Base-by-base conservation (phyloP, 208 protist genomes). In the Crithidia fasciculata region DNA sequence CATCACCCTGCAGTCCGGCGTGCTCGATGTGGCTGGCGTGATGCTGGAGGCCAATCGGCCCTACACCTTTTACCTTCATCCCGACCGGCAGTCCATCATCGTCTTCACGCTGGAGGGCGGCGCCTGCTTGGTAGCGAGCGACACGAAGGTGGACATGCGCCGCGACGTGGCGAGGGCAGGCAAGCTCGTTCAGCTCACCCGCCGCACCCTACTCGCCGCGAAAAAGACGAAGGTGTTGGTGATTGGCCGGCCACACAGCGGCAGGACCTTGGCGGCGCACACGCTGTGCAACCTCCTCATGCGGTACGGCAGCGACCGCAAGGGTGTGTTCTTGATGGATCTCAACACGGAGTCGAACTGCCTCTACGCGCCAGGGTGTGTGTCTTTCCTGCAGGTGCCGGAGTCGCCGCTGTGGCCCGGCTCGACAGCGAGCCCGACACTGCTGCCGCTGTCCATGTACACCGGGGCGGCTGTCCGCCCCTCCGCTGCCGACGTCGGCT, bases 101-200 rank as follows among this genome's bases (percentile, higher is more conserved):
- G 54, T 93, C 28, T 88, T 84, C 78, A 92, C 91, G 6, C 72
- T 96, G 19, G 89, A 96, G 71, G 91, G 91, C 6, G 91, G 89
- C 12, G 74, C 80, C 43, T 84, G 81, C 36, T 63, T 74, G 39
- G 80, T 87, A 10, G 62, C 64, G 0, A 83, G 83, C 40, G 82
- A 89, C 50, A 66, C 36, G 45, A 69, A 57, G n/a, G 74, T 94
- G 5, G 78, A 86, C 13, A 77, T 83, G 4, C 68, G 71, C 37
- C 75, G 73, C 8, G 60, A 76, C 10, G 78, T 73, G 45, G 73
- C 86, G 15, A 68, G 81, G 18, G 71, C 83, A 43, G 80, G 81
- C 3, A 37, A 76, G 40, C 75, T 96, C 61, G 82, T 87, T 41
- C 87, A 93, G 66, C 78, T 94, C 41, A 88, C 81, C 15, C 84